Evolutionary conservation across 352 stramenopile genomes (phyloP), one percentile per base, ranked within the genome.

Genomic region (Phytophthora pistaciae): DNA sequence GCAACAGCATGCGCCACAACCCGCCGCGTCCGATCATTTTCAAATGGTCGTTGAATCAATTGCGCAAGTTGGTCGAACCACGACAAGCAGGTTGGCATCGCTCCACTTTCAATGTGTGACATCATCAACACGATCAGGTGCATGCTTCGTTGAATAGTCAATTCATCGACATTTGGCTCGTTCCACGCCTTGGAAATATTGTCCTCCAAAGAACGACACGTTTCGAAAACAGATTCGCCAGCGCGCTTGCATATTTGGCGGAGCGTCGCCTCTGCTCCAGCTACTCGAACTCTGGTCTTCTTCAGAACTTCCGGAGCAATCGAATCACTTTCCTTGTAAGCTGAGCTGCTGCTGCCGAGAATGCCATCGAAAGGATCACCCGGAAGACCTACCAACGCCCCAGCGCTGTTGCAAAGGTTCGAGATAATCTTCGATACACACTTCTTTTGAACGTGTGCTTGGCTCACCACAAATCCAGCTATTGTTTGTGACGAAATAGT

Each of bases 351-450:
- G 4, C 20, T 10, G 31, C 7, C 49, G 40, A 66, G 1, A 27
- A 60, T 38, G 29, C 14, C 55, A 40, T 68, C 50, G 9, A 46
- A 55, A 44, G 55, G 31, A 27, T 68, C 74, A 38, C 36, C 46
- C 14, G 54, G 57, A 36, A 74, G 49, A 14, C 72, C 66, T 38
- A 83, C 73, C 8, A 92, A 66, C 1, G 83, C 84, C 4, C 62
- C 54, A 1, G 88, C 85, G 49, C 79, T 94, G 63, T 91, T 88
- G 68, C 82, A 92, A 0, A 96, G 72, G 46, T 96, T 96, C 2
- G 75, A 80, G n/a, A 93, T 64, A 33, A 96, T 90, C 66, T 96
- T 96, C 8, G 67, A 54, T 11, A 94, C 83, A 66, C 86, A 95
- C 36, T 93, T 93, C 23, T 79, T 81, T 66, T 96, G 89, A 33